Base-by-base conservation (phyloP, 2,329 filamentous ascomycete genomes). In the Alternaria metachromatica region DNA sequence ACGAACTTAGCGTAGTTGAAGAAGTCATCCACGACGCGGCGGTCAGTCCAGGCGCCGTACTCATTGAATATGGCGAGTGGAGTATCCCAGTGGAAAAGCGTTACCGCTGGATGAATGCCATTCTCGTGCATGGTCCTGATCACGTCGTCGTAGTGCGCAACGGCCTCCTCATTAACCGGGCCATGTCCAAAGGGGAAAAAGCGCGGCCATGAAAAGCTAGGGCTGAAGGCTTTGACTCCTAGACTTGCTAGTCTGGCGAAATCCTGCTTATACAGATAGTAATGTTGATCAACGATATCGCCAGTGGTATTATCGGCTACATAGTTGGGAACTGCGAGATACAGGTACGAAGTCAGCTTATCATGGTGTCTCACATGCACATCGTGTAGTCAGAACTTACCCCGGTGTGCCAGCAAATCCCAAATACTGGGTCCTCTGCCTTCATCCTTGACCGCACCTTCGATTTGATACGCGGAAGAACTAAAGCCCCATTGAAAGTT, bases 261-360 rank as follows among this genome's bases (percentile, higher is more conserved):
- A 54, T 83, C 81, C 55, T 82, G 80, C 71, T 82, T 82, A 63
- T 82, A 83, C 25, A 82, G 64, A 59, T 75, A 82, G 67, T 83
- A 83, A 55, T 82, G 78, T 18, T 80, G 77, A 20, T 74, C 79
- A 46, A 80, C 74, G 10, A 82, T 76, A 66, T 82, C 81, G 13
- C 79, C 81, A 6, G 79, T 82, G 8, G 76, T 76, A 57, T 82
- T 80, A 37, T 83, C 81, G 13, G 73, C 70, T 6, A 84, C 81
- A 48, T 73, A 76, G 23, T 81, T 80, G 30, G 79, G 75, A n/a
- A 78, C 78, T 20, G 15, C 15, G 4, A 5, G 2, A 41, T 10
- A 18, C 4, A 41, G n/a, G 15, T 18, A 18, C 37, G n/a, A 18
- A 41, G 37, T 41, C 37, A 41, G 37, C 28, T 33, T 33, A 33